Conservation (phyloP, 768 basidiomycete genomes). For the Pleurotus djamor region DNA sequence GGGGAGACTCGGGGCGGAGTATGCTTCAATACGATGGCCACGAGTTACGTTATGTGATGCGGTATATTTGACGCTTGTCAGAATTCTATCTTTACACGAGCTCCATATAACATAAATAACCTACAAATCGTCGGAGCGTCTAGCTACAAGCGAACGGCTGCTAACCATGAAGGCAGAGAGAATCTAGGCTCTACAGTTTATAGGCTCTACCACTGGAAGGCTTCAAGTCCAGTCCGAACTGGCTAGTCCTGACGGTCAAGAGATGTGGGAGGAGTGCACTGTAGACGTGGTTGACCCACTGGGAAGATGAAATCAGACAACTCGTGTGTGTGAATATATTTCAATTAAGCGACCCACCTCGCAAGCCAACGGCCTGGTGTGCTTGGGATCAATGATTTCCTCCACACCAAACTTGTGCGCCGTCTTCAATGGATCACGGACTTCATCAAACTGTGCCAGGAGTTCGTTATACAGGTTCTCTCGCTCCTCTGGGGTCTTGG, state of each 20-base stretch:
- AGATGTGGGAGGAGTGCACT: conserved; percentile 30
- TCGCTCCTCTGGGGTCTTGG: conserved; percentile 24
- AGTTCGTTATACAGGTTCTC: conserved; percentile 32
- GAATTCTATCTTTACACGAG: not conserved
- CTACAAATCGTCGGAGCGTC: not conserved
- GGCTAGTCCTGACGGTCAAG: conserved; percentile 20
- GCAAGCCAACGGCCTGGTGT: conserved; percentile 32
- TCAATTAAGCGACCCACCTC: conserved; percentile 22
- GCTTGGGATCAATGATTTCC: conserved; percentile 38
- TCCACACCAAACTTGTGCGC: conserved; percentile 37
- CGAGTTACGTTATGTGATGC: no score
- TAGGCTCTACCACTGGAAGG: conserved; percentile 27
- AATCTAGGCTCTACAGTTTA: conserved; percentile 7
- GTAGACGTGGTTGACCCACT: conserved; percentile 35
- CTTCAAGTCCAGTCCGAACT: conserved; percentile 25
- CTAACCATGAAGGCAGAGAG: not conserved
- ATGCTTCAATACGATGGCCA: no score
- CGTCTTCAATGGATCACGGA: conserved; percentile 33
- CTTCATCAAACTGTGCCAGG: conserved; percentile 30
- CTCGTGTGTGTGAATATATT: not conserved
- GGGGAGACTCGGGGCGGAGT: no score
- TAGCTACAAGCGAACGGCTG: not conserved
- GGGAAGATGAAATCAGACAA: not conserved
- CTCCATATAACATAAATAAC: not conserved
- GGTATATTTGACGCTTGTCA: no score